These are phyloP conservation scores for Cyberlindnera xishuangbannaensis DNA, from an alignment of 805 yeast species.

Conservation along the genomic window DNA sequence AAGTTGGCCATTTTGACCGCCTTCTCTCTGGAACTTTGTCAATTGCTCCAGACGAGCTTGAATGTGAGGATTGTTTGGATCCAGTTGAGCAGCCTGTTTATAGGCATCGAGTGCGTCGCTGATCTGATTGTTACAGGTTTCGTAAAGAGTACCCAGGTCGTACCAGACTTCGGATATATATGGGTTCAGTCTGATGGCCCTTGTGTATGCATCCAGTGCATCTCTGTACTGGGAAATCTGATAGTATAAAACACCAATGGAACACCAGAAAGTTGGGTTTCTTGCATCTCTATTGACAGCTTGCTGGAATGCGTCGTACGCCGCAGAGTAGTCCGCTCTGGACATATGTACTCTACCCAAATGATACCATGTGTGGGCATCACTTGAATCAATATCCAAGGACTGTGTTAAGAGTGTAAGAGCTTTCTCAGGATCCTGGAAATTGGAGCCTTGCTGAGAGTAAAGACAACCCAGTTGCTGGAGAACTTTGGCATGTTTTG, in stretches of 20 bases:
- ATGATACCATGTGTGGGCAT: slow-evolving; percentile 97
- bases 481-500: slow-evolving; percentile 91
- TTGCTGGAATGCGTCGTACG: slow-evolving; percentile 97
- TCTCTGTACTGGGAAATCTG: slow-evolving; percentile 95
- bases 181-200: slow-evolving; percentile 94
- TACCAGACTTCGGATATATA: slow-evolving; percentile 98
- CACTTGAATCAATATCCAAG: slow-evolving; percentile 80
- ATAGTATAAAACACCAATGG: slow-evolving; percentile 91
- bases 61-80: slow-evolving; percentile 91
- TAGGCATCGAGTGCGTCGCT: slow-evolving; percentile 96
- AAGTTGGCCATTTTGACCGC: slow-evolving; percentile 46
- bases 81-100: slow-evolving; percentile 91
- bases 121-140: slow-evolving; percentile 93
- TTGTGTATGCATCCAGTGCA: slow-evolving; percentile 94
- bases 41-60: slow-evolving; percentile 88
- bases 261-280: slow-evolving; percentile 97
- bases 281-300: slow-evolving; percentile 96
- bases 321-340: slow-evolving; percentile 88
- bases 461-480: slow-evolving; percentile 95
- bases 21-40: slow-evolving; percentile 64
- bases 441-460: slow-evolving; percentile 61
- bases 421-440: slow-evolving; percentile 81
- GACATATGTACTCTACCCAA: slow-evolving; percentile 97
- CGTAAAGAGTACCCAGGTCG: slow-evolving; percentile 94
- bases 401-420: slow-evolving; percentile 78